These are phyloP conservation scores for Schoenoplectus tabernaemontani DNA, from an alignment of 202 grass and related monocot genomes.

Conservation along the genomic window DNA sequence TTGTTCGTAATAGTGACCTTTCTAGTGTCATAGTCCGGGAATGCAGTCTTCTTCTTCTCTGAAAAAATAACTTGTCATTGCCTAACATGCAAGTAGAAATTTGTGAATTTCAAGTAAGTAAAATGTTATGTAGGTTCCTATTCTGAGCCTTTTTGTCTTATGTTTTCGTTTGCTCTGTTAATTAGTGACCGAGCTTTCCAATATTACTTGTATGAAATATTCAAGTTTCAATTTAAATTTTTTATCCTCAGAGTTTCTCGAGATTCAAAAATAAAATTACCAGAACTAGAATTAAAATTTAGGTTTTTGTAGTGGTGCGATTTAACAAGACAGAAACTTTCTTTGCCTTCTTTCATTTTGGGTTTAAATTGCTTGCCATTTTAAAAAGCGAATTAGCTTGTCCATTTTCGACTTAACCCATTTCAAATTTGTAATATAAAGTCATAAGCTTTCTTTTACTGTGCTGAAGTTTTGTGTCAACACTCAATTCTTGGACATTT, in stretches of 20 bases:
- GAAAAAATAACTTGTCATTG: not conserved
- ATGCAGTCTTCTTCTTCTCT: not conserved
- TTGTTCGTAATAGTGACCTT: not conserved
- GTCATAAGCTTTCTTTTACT: not conserved
- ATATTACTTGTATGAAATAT: not conserved
- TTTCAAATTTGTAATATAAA: not conserved
- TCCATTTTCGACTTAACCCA: not conserved
- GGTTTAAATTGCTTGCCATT: not conserved
- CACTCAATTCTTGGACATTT: not conserved
- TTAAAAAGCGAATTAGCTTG: not conserved
- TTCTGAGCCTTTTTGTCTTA: not conserved
- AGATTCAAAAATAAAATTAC: too few species aligned
- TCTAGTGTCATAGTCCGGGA: not conserved
- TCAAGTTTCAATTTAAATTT: not conserved
- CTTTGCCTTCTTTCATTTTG: not conserved
- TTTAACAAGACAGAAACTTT: not conserved
- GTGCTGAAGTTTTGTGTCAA: not conserved
- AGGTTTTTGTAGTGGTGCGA: not conserved
- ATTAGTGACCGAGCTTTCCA: too few species aligned
- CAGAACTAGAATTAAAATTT: not conserved
- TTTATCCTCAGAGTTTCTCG: too few species aligned
- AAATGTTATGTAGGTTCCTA: not conserved
- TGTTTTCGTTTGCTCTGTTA: not conserved
- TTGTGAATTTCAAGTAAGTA: not conserved
- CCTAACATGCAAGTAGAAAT: not conserved